Conservation (phyloP, 2,329 filamentous ascomycete genomes). For the Akanthomyces lecanii region DNA sequence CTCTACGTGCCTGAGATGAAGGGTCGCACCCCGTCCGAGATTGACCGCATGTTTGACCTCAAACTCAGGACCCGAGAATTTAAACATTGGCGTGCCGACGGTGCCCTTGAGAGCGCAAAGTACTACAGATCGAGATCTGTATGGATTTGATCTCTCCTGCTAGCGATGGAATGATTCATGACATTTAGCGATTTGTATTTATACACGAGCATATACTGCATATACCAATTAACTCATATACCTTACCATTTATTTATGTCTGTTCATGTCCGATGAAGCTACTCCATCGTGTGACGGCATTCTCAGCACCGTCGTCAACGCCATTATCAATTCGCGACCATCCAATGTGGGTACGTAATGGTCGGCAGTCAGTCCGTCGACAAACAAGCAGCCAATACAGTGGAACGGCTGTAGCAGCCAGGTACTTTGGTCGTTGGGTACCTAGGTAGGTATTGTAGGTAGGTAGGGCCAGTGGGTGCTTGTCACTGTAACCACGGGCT, state of each 20-base stretch:
- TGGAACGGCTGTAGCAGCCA: too few relatives aligned
- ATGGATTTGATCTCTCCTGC: neutral
- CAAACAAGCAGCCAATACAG: too few relatives aligned
- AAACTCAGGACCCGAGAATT: slow-evolving; percentile 28
- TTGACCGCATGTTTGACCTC: slow-evolving; percentile 39
- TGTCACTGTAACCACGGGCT: too few relatives aligned
- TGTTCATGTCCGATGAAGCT: too few relatives aligned
- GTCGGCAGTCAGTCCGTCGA: too few relatives aligned
- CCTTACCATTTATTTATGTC: neutral
- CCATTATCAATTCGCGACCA: too few relatives aligned
- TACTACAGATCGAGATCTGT: neutral
- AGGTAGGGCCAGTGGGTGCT: too few relatives aligned
- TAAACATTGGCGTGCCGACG: slow-evolving; percentile 13
- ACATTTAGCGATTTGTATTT: slow-evolving; percentile 3
- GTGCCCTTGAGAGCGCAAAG: neutral
- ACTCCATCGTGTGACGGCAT: too few relatives aligned
- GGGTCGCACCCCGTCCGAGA: slow-evolving; percentile 42
- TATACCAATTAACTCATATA: neutral
- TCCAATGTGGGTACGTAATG: too few relatives aligned
- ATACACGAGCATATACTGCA: neutral
- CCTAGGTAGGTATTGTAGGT: too few relatives aligned
- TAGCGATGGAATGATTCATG: neutral
- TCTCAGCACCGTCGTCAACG: too few relatives aligned
- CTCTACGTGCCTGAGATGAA: slow-evolving; percentile 50
- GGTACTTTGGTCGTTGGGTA: too few relatives aligned